Percentiles rank a stretch among this genome's conserved stretches.
phyloP scores from a whole-genome alignment of 2,329 filamentous ascomycete species.

The Talaromyces piceae region DNA sequence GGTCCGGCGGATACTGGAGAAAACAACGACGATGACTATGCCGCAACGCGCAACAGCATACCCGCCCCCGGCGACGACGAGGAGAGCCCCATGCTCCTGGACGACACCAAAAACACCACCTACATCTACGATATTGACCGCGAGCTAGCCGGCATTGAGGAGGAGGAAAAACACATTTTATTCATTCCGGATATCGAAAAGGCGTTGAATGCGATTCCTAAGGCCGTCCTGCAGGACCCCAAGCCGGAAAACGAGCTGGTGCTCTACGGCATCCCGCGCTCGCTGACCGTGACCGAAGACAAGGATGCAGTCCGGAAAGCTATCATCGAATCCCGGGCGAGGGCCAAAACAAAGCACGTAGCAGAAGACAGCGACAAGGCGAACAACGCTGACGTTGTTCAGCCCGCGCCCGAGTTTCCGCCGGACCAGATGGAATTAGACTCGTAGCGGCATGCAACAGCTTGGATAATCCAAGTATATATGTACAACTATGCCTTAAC shows the following conservation, averaged over 20 bases:
- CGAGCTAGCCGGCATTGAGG: slow-evolving; percentile 66
- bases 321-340: slow-evolving; percentile 68
- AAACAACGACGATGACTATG: no score
- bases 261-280: slow-evolving; percentile 72
- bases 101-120: slow-evolving; percentile 78
- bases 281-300: slow-evolving; percentile 63
- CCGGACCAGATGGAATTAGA: background rate
- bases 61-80: slow-evolving; percentile 7
- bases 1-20: slow-evolving; percentile 1
- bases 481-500: no score
- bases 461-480: background rate
- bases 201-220: slow-evolving; percentile 64
- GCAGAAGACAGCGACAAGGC: background rate
- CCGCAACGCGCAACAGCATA: slow-evolving; percentile 1
- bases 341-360: slow-evolving; percentile 44
- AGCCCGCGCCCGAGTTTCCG: background rate
- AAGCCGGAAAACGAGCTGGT: slow-evolving; percentile 59
- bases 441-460: background rate
- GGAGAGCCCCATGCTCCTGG: slow-evolving; percentile 66
- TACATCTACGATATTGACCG: slow-evolving; percentile 88
- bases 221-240: slow-evolving; percentile 51
- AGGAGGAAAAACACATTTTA: slow-evolving; percentile 55
- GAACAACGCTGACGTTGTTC: background rate
- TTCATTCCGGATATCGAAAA: slow-evolving; percentile 83
- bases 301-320: slow-evolving; percentile 70